Evolutionary conservation across 768 basidiomycete species (phyloP), one percentile per base, ranked within the genome.

Genomic region (Vishniacozyma victoriae): DNA sequence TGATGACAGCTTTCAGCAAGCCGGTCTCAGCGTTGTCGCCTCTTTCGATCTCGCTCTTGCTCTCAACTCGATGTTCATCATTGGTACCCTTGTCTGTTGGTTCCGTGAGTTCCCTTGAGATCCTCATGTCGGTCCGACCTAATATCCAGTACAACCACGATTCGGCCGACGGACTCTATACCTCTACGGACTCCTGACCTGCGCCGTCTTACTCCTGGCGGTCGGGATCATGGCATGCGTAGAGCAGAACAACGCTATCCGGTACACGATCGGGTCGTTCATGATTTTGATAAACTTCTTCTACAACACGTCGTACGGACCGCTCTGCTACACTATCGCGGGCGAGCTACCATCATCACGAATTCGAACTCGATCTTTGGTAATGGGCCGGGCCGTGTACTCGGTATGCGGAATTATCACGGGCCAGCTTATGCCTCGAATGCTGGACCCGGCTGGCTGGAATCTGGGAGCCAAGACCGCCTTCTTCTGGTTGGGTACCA

Each of bases 151-250:
- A 54, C 57, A 51, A 48, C 24, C 16, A 2, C 25, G 35, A 6
- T 61, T 72, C 49, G 75, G 75, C 18, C 70, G 75, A 16, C 62
- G 74, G 31, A 52, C 46, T 3, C 61, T 75, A n/a, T 75, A 73
- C 63, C 41, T 74, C 25, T 35, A 33, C 27, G 74, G 74, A 38
- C 67, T 74, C 5, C 36, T 55, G 13, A 22, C 31, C 27, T 38
- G 31, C 33, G 60, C 73, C 59, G 27, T 48, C 35, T 25, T 61
- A 41, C 35, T 72, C 5, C 62, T 75, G 9, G 19, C 72, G 46
- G 51, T 65, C 44, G 61, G 61, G 14, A 52, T 59, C 23, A 44
- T 62, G 11, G 60, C 57, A 11, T 50, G 24, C 33, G 27, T 58
- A 22, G 13, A 35, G 2, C 22, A 43, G 11, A 38, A 16, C 14